A percentile compares a stretch with the other conserved stretches of the same genome.
These are phyloP conservation scores for Blyttiomyces sp. DNA, from an alignment of 371 early-diverging fungal genomes.

Conservation along the genomic window DNA sequence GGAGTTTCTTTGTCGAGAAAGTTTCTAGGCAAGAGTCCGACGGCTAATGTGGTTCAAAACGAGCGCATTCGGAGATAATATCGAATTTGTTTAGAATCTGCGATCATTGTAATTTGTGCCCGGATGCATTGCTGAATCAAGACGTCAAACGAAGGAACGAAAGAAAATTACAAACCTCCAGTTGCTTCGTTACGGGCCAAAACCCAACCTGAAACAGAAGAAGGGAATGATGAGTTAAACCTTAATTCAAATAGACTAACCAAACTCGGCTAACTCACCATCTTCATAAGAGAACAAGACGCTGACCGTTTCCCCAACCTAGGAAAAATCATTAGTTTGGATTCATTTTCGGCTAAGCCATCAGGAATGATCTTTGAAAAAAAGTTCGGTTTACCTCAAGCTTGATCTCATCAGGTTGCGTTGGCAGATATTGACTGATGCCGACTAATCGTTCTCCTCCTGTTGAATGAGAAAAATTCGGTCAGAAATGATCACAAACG, in stretches of 20 bases:
- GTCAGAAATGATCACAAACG: too few relatives aligned
- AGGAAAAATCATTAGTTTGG: background rate
- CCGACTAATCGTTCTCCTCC: background rate
- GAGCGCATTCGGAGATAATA: too few relatives aligned
- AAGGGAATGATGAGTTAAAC: background rate
- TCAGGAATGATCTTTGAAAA: too few relatives aligned
- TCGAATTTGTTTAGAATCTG: too few relatives aligned
- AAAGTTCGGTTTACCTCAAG: background rate
- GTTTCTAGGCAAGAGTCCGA: constrained; percentile 4
- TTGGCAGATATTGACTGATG: background rate
- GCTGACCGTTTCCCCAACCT: background rate
- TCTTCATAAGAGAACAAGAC: constrained; percentile 2
- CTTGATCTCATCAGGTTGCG: background rate
- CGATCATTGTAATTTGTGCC: too few relatives aligned
- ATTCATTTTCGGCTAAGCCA: too few relatives aligned
- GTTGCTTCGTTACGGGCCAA: background rate
- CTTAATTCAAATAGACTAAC: background rate
- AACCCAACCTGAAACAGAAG: background rate
- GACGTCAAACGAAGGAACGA: background rate
- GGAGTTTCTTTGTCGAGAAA: background rate
- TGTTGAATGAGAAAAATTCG: background rate
- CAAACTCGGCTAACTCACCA: background rate
- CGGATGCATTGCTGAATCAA: too few relatives aligned
- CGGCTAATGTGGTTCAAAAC: background rate
- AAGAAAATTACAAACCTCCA: background rate